Evolutionary conservation across 2,329 filamentous ascomycete genomes (phyloP).

Genomic region (Aspergillus hortae): DNA sequence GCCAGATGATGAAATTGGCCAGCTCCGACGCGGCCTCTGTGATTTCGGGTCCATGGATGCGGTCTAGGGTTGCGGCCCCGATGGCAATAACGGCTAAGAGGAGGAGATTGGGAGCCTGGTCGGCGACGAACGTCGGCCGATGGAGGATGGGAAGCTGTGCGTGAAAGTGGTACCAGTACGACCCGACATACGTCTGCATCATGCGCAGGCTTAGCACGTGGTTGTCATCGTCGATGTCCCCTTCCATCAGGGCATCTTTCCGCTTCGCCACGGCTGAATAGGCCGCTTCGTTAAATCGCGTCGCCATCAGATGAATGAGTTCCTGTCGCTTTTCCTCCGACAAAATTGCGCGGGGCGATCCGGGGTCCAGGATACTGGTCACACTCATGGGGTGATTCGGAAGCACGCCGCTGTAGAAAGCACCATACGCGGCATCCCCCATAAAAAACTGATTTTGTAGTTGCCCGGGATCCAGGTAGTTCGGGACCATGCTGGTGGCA

Average conservation of each 20-base stretch:
- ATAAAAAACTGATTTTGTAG: conserved; percentile 50
- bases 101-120: conserved; percentile 79
- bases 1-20: conserved; percentile 86
- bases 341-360: conserved; percentile 72
- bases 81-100: conserved; percentile 88
- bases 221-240: conserved; percentile 62
- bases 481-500: conserved; percentile 38
- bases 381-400: conserved; percentile 84
- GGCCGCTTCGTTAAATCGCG: conserved; percentile 76
- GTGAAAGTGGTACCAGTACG: conserved; percentile 94
- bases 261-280: conserved; percentile 69
- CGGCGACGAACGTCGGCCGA: conserved; percentile 86
- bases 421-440: conserved; percentile 47
- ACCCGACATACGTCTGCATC: conserved; percentile 92
- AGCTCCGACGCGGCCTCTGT: conserved; percentile 76
- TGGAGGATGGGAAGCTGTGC: conserved; percentile 92
- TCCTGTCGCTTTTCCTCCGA: conserved; percentile 85
- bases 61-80: conserved; percentile 84
- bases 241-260: conserved; percentile 74
- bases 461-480: conserved; percentile 40
- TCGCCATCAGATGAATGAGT: conserved; percentile 75
- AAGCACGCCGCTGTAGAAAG: conserved; percentile 47
- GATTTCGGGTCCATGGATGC: conserved; percentile 68
- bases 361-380: conserved; percentile 77
- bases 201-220: conserved; percentile 78